These are phyloP conservation scores for Suillus decipiens DNA, from an alignment of 768 basidiomycete genomes.

Conservation along the genomic window DNA sequence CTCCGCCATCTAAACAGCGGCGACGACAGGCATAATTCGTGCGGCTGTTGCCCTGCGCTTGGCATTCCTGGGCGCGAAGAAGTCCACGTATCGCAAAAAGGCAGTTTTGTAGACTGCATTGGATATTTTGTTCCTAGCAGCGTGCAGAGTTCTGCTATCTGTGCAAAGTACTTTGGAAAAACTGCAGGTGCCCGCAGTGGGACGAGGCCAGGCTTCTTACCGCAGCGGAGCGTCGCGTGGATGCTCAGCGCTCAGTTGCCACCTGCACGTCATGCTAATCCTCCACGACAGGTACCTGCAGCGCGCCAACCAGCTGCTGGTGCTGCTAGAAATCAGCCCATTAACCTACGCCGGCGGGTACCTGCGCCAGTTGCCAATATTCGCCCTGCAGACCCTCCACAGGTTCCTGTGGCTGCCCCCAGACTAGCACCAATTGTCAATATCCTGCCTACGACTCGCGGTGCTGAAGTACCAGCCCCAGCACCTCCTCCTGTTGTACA, in stretches of 20 bases:
- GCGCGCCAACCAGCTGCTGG: slow-evolving; percentile 4
- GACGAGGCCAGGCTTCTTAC: slow-evolving; percentile 47
- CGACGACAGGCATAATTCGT: too few relatives aligned
- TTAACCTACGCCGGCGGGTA: not conserved
- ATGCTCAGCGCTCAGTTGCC: slow-evolving; percentile 39
- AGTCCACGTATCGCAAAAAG: too few relatives aligned
- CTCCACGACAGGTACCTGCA: slow-evolving; percentile 15
- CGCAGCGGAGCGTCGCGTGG: slow-evolving; percentile 48
- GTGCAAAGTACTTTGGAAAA: slow-evolving; percentile 62
- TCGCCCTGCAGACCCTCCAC: slow-evolving; percentile 2
- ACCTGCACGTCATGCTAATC: slow-evolving; percentile 35
- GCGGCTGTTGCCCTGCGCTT: too few relatives aligned
- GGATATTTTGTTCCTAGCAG: too few relatives aligned
- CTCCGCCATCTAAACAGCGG: too few relatives aligned
- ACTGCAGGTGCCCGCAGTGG: slow-evolving; percentile 65
- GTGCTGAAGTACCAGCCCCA: not conserved
- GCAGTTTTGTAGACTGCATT: too few relatives aligned
- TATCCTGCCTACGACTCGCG: not conserved
- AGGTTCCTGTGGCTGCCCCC: slow-evolving; percentile 6
- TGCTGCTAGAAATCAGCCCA: not conserved
- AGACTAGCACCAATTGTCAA: not conserved
- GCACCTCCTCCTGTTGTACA: not conserved
- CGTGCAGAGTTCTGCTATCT: slow-evolving; percentile 47
- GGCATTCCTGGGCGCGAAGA: too few relatives aligned
- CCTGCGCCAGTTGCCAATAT: slow-evolving; percentile 1